Evolutionary conservation across 2,329 filamentous ascomycete genomes (phyloP), one percentile per base, ranked within the genome.

Genomic region (Cytospora paraplurivora): DNA sequence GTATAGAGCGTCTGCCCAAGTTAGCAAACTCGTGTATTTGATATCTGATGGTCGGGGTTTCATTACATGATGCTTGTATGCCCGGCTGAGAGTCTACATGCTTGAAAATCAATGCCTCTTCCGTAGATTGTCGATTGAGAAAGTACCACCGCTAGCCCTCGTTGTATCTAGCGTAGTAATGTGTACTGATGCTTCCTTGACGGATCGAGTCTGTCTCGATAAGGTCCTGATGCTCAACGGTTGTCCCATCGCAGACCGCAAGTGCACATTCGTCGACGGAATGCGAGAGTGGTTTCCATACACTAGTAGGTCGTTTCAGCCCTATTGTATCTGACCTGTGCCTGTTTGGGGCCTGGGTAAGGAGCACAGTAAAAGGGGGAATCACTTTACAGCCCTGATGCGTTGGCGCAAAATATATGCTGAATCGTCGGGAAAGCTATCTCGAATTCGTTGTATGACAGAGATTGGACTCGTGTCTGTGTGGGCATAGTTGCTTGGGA

Each of bases 191-290:
- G 33, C 12, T 58, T 11, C 56, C 56, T 21, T 37, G 56, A 19
- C 56, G 41, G 17, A 58, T 50, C 32, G 41, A 58, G 44, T 58
- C 56, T 11, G 56, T 58, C 56, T 58, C 56, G 41, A 50, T 1
- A 12, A 58, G n/a, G n/a, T 58, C 56, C 0, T 58, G 32, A 3
- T 10, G 41, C 13, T 11, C 17, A 12, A 50, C 32, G 41, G 41
- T 58, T 1, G 41, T 58, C 11, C 56, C 56, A 10, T 58, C 56
- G 13, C 56, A 58, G 2, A 58, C 41, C 37, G 56, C 56, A 17
- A 58, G 41, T 2, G 32, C 5, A 32, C 56, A 58, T 33, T 58
- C 41, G 8, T 58, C 56, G 8, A 58, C 56, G 0, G 56, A 33
- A 10, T 58, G 13, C 0, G 56, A 8, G 15, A 58, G 41, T 27